phyloP scores from a whole-genome alignment of 805 yeast genomes.

The Lachancea cidri region DNA sequence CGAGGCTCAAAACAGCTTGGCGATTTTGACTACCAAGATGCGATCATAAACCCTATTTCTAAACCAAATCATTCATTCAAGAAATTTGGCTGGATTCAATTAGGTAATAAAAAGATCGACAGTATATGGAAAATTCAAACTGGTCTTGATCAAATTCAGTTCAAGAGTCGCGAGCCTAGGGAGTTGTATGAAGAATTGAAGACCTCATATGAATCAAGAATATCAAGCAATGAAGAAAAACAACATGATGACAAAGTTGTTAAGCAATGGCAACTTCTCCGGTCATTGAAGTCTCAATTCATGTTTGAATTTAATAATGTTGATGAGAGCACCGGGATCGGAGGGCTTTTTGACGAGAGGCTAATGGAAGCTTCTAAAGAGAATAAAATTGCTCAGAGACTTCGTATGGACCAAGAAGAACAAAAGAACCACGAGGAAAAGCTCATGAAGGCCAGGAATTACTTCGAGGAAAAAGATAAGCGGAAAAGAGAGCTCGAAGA shows the following conservation, averaged over 20 bases:
- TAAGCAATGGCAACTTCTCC: slow-evolving; percentile 40
- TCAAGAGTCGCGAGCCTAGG: slow-evolving; percentile 18
- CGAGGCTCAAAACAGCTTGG: slow-evolving; percentile 24
- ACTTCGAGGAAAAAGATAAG: slow-evolving; percentile 10
- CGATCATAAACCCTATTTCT: not conserved
- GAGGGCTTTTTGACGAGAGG: slow-evolving; percentile 35
- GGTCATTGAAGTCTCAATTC: slow-evolving; percentile 36
- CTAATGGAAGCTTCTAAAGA: slow-evolving; percentile 16
- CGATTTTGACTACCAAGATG: slow-evolving; percentile 11
- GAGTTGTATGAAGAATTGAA: slow-evolving; percentile 17
- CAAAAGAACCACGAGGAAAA: slow-evolving; percentile 11
- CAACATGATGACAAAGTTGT: slow-evolving; percentile 19
- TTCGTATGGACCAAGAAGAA: not conserved
- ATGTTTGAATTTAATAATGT: slow-evolving; percentile 36
- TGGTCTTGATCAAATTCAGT: slow-evolving; percentile 34
- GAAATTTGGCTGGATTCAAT: slow-evolving; percentile 27
- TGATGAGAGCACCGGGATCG: slow-evolving; percentile 33
- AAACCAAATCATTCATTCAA: slow-evolving; percentile 15
- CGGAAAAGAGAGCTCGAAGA: slow-evolving; percentile 17
- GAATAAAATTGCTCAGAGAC: slow-evolving; percentile 4
- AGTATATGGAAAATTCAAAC: slow-evolving; percentile 37
- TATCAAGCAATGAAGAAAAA: slow-evolving; percentile 1
- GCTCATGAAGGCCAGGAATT: slow-evolving; percentile 11
- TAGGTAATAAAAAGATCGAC: slow-evolving; percentile 31
- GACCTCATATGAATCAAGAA: slow-evolving; percentile 9